Evolutionary conservation across 805 yeast genomes (phyloP).

Genomic region (Yamadazyma sp.): DNA sequence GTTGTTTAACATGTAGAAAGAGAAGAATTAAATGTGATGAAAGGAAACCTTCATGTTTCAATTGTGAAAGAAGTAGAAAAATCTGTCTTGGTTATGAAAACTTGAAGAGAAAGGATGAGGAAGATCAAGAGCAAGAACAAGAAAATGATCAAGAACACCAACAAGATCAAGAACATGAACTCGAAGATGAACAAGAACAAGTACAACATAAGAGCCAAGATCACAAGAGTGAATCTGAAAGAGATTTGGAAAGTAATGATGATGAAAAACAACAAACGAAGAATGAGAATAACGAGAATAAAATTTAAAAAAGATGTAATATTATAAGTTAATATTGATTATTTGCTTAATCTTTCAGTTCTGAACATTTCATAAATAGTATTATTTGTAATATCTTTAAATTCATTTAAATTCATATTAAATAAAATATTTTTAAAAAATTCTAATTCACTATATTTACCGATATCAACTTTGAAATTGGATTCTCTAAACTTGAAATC

Average conservation of each 20-base stretch:
- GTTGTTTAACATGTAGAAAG: slow-evolving; percentile 71
- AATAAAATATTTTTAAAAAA: slow-evolving; percentile 10
- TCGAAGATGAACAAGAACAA: too few species aligned
- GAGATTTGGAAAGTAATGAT: too few species aligned
- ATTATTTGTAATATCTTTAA: slow-evolving; percentile 14
- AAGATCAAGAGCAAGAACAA: slow-evolving; percentile 2
- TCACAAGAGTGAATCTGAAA: too few species aligned
- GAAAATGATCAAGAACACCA: not conserved
- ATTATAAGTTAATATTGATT: slow-evolving; percentile 4
- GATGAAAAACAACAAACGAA: too few species aligned
- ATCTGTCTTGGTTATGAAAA: slow-evolving; percentile 65
- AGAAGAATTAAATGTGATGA: slow-evolving; percentile 77
- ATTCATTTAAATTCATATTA: slow-evolving; percentile 9
- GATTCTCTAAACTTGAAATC: not conserved
- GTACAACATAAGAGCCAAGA: not conserved
- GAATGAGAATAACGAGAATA: not conserved
- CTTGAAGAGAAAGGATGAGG: slow-evolving; percentile 8
- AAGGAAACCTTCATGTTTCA: slow-evolving; percentile 63
- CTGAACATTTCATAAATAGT: slow-evolving; percentile 13
- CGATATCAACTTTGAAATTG: slow-evolving; percentile 3
- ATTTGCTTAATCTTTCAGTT: slow-evolving; percentile 13
- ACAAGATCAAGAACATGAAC: not conserved
- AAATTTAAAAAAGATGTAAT: slow-evolving; percentile 2
- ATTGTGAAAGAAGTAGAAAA: slow-evolving; percentile 63
- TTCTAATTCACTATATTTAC: slow-evolving; percentile 6